A percentile compares a stretch with the other conserved stretches of the same genome.
phyloP scores from a whole-genome alignment of 2,329 filamentous ascomycete species.

The Penicillium sp. region DNA sequence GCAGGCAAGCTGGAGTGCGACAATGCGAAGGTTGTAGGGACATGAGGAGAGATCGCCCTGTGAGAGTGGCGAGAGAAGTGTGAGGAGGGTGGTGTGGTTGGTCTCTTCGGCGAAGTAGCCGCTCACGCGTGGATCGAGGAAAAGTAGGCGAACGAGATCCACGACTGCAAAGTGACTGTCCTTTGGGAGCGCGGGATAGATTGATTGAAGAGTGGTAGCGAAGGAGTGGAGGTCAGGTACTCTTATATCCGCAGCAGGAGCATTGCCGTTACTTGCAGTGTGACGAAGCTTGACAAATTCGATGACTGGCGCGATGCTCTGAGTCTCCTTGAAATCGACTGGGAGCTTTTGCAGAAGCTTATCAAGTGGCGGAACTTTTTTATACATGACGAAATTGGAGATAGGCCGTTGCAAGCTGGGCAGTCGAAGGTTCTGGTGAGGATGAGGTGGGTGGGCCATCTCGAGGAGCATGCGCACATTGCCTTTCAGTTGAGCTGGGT shows the following conservation, averaged over 20 bases:
- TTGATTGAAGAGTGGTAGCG: slow-evolving; percentile 55
- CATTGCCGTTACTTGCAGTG: slow-evolving; percentile 38
- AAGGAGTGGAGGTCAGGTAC: slow-evolving; percentile 67
- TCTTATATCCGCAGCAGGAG: slow-evolving; percentile 59
- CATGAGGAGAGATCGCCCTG: slow-evolving; percentile 51
- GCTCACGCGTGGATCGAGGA: slow-evolving; percentile 72
- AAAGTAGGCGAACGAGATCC: slow-evolving; percentile 74
- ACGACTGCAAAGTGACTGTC: slow-evolving; percentile 72
- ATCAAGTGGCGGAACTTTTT: slow-evolving; percentile 72
- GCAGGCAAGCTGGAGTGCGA: slow-evolving; percentile 76
- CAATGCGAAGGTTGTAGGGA: slow-evolving; percentile 77
- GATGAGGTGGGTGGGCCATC: slow-evolving; percentile 70
- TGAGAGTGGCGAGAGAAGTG: slow-evolving; percentile 50
- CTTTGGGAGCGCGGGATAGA: slow-evolving; percentile 52
- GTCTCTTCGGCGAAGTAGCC: slow-evolving; percentile 77
- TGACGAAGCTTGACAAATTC: slow-evolving; percentile 61
- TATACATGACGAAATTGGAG: slow-evolving; percentile 65
- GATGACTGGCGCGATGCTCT: slow-evolving; percentile 59
- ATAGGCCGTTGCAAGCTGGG: slow-evolving; percentile 63
- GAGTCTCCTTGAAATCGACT: slow-evolving; percentile 48
- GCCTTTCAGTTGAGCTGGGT: slow-evolving; percentile 60
- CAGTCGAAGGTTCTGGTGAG: slow-evolving; percentile 65
- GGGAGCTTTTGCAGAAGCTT: slow-evolving; percentile 80
- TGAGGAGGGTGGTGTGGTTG: slow-evolving; percentile 57
- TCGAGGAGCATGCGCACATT: slow-evolving; percentile 70